These are phyloP conservation scores for Carex parvula DNA, from an alignment of 176 grass and related monocot genomes.

Conservation along the genomic window DNA sequence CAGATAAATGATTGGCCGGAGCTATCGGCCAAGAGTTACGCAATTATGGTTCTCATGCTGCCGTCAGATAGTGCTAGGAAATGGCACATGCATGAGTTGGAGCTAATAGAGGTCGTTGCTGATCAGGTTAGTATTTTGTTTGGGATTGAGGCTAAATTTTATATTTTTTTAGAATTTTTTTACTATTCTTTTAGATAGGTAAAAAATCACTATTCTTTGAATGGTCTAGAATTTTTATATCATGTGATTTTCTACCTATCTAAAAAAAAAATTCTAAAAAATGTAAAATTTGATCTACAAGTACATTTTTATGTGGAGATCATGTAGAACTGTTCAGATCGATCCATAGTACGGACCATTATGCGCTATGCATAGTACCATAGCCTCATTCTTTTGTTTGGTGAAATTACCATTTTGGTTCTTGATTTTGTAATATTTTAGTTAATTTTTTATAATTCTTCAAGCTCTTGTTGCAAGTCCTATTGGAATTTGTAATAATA, in stretches of 20 bases:
- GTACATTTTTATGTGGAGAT: no score
- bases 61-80: conserved; percentile 49
- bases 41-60: conserved; percentile 62
- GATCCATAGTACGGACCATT: no score
- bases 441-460: not conserved
- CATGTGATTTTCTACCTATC: no score
- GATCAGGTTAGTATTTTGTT: conserved; percentile 40
- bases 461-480: not conserved
- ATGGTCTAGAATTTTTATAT: no score
- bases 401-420: not conserved
- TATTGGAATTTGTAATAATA: not conserved
- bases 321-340: no score
- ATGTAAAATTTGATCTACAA: no score
- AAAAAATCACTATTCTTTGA: no score
- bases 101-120: conserved; percentile 52
- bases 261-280: no score
- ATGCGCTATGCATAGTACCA: no score
- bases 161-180: no score
- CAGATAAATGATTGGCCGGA: conserved; percentile 58
- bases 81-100: conserved; percentile 49
- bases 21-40: conserved; percentile 40
- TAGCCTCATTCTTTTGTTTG: not conserved
- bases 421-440: not conserved
- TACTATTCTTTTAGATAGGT: no score
- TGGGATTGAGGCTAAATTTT: no score